Evolutionary conservation across 805 yeast species (phyloP), one percentile per base, ranked within the genome.

Genomic region (Spathaspora sp.): DNA sequence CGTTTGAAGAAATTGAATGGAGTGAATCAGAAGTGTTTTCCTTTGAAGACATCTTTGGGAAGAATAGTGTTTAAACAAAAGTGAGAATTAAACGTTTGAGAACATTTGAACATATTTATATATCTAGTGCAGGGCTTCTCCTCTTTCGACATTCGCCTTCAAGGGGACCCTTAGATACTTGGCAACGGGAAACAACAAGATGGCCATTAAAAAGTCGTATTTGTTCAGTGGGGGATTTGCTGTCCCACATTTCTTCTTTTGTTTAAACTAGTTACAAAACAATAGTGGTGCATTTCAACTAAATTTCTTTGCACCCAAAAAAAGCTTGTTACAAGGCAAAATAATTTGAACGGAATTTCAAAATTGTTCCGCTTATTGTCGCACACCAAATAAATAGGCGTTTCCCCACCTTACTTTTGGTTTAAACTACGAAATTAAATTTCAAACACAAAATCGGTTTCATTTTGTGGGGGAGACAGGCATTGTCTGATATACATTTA

Each of bases 1-100:
- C 44, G 57, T 49, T 46, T 23, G 47, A 2, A 86, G 84, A 58
- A 23, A 51, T 49, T 28, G 60, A 55, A 23, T 56, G 60, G 28
- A 56, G 49, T 28, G 63, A 59, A 14, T 53, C 51, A 20, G 48
- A 23, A 83, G 40, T 35, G 14, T 35, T 35, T n/a, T 35, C 40
- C 40, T 35, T 35, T 14, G 40, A 7, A n/a, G 40, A 35, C 40
- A 35, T 35, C 16, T n/a, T 35, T 32, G 38, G 11, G 11, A 3
- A 35, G n/a, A 14, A 35, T 2, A 35, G 40, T 14, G 16, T 4
- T 35, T 35, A 17, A 35, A 10, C 9, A 10, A 8, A 31, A 31
- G 35, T 5, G 35, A 31, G 26, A 23, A 23, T 23, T 23, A 23
- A 23, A 23, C 6, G 26, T 23, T 23, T 29, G 32, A 12, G 8